A percentile compares a stretch with the other conserved stretches of the same genome.
Evolutionary conservation across 176 grass and related monocot genomes (phyloP).

Genomic region (Eleusine indica): DNA sequence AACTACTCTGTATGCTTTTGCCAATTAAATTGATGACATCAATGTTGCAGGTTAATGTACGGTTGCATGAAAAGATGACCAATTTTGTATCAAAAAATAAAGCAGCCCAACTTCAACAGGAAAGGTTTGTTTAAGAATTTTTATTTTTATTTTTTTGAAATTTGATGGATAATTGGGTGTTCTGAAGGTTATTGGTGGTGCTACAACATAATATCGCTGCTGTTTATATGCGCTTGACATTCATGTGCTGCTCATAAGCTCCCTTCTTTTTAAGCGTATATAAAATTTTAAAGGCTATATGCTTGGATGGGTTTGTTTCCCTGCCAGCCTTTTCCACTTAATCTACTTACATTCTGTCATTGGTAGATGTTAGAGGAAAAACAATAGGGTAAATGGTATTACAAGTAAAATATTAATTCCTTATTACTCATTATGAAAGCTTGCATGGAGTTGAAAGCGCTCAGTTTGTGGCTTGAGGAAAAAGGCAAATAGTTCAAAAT

Average conservation of each 20-base stretch:
- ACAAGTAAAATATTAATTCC: background rate
- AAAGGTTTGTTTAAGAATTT: conserved; percentile 54
- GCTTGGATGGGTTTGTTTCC: background rate
- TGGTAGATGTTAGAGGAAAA: background rate
- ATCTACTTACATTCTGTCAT: background rate
- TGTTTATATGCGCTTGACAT: conserved; percentile 5
- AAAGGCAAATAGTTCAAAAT: background rate
- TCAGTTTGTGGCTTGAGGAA: background rate
- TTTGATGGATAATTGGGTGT: background rate
- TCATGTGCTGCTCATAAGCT: background rate
- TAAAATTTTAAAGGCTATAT: background rate
- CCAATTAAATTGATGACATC: conserved; percentile 11
- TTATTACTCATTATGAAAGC: too few relatives aligned
- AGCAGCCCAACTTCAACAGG: conserved; percentile 78
- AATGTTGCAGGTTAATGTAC: conserved; percentile 65
- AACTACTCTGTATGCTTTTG: background rate
- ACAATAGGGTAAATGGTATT: background rate
- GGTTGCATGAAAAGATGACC: conserved; percentile 86
- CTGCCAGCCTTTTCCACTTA: background rate
- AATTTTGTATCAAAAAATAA: conserved; percentile 89
- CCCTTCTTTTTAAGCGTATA: background rate
- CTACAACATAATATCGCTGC: background rate
- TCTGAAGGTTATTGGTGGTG: background rate
- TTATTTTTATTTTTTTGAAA: background rate
- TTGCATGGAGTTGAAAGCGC: background rate